Percentiles rank a stretch among this genome's conserved stretches.
phyloP scores from a whole-genome alignment of 306 rosid genomes.

The Hylodesmum podocarpum region DNA sequence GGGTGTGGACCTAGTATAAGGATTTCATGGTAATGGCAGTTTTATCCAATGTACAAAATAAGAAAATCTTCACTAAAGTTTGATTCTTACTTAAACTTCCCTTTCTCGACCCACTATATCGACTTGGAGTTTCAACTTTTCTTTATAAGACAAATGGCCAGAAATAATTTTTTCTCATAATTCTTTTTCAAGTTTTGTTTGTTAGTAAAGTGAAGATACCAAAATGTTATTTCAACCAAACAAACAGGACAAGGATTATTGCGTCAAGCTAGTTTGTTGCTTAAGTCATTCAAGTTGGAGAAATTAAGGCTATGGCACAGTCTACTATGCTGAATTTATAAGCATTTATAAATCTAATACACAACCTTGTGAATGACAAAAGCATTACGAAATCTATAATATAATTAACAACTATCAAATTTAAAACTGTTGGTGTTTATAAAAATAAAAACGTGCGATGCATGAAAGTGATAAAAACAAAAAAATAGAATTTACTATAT shows the following conservation, averaged over 20 bases:
- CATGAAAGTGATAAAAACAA: not conserved
- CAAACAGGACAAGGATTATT: slow-evolving; percentile 7
- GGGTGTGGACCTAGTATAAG: slow-evolving; percentile 22
- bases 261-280: slow-evolving; percentile 33
- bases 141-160: not conserved
- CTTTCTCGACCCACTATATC: not conserved
- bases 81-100: not conserved
- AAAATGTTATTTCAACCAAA: slow-evolving; percentile 16
- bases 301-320: not conserved
- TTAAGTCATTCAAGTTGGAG: slow-evolving; percentile 25
- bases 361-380: slow-evolving; percentile 23
- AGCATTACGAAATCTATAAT: slow-evolving; percentile 37
- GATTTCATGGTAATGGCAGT: slow-evolving; percentile 16
- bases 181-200: not conserved
- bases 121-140: slow-evolving; percentile 1
- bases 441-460: not conserved
- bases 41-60: slow-evolving; percentile 10
- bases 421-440: not conserved
- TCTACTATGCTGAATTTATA: not conserved
- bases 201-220: not conserved
- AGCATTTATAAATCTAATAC: not conserved
- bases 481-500: not conserved
- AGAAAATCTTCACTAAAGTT: not conserved
- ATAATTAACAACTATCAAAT: not conserved
- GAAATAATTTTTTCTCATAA: not conserved